Percentiles rank a stretch among this genome's conserved stretches.
Evolutionary conservation across 805 yeast species (phyloP).

Genomic region (Candida parachauliodes): DNA sequence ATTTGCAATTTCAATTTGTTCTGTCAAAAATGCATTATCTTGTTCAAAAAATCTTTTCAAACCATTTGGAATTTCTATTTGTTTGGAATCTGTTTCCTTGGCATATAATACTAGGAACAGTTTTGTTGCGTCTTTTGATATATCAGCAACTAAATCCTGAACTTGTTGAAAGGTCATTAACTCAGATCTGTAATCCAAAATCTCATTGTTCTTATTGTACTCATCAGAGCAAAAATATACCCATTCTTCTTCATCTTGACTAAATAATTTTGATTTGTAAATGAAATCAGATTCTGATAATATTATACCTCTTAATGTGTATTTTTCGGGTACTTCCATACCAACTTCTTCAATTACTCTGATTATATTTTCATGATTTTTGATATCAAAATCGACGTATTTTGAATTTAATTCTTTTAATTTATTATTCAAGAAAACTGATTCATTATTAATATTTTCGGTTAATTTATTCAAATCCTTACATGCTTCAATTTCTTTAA

Average conservation of each 20-base stretch:
- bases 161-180: slow-evolving; percentile 18
- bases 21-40: slow-evolving; percentile 15
- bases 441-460: slow-evolving; percentile 16
- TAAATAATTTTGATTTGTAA: slow-evolving; percentile 15
- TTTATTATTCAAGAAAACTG: slow-evolving; percentile 15
- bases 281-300: slow-evolving; percentile 28
- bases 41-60: slow-evolving; percentile 15
- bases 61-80: slow-evolving; percentile 8
- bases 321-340: slow-evolving; percentile 16
- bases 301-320: slow-evolving; percentile 28
- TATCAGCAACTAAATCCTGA: slow-evolving; percentile 14
- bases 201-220: slow-evolving; percentile 7
- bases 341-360: slow-evolving; percentile 6
- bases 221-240: slow-evolving; percentile 14
- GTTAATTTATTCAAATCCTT: slow-evolving; percentile 17
- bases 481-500: slow-evolving; percentile 13
- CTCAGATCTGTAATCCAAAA: slow-evolving; percentile 17
- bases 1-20: slow-evolving; percentile 1
- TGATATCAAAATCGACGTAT: slow-evolving; percentile 17
- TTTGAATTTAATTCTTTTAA: slow-evolving; percentile 16
- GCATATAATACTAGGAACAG: slow-evolving; percentile 19
- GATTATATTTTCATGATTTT: slow-evolving; percentile 18
- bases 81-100: slow-evolving; percentile 9
- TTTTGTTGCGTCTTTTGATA: slow-evolving; percentile 11
- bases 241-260: slow-evolving; percentile 18